Conservation (phyloP, 495 filamentous ascomycete genomes). For the Aspergillus baeticus region DNA sequence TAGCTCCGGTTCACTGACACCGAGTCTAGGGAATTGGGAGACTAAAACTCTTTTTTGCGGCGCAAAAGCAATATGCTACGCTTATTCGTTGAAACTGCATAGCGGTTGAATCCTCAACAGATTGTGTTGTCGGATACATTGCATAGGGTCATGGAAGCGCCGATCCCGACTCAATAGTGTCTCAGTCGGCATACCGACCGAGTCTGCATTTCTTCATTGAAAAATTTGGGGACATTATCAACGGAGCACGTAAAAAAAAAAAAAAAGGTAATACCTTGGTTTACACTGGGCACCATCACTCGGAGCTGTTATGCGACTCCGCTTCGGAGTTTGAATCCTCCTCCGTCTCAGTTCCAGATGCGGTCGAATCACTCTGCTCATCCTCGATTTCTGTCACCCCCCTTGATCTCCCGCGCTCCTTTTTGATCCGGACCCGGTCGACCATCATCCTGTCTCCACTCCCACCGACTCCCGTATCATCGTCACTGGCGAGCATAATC, state of each 20-base stretch:
- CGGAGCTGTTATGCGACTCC: not conserved
- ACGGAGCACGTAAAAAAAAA: too few relatives aligned
- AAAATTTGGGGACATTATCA: not conserved
- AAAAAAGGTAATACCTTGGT: too few relatives aligned
- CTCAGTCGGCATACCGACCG: not conserved
- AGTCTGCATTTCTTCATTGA: not conserved
- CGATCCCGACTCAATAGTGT: not conserved
- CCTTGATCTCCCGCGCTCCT: conserved; percentile 19
- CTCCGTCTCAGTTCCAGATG: not conserved
- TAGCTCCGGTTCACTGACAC: too few relatives aligned
- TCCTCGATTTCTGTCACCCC: conserved; percentile 1
- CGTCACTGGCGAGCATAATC: conserved; percentile 27
- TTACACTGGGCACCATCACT: not conserved
- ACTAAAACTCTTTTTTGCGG: too few relatives aligned
- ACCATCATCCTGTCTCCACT: conserved; percentile 17
- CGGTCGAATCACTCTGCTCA: conserved; percentile 1
- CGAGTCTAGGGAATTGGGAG: too few relatives aligned
- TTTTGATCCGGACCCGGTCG: conserved; percentile 20
- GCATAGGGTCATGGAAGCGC: conserved; percentile 1
- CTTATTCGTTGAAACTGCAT: not conserved
- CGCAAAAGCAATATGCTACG: too few relatives aligned
- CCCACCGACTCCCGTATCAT: conserved; percentile 17
- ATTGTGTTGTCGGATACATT: not conserved
- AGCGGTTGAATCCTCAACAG: not conserved
- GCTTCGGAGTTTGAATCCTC: not conserved